A percentile compares a stretch with the other conserved stretches of the same genome.
Evolutionary conservation across 2,329 filamentous ascomycete species (phyloP).

Genomic region (Cercospora berteroae): DNA sequence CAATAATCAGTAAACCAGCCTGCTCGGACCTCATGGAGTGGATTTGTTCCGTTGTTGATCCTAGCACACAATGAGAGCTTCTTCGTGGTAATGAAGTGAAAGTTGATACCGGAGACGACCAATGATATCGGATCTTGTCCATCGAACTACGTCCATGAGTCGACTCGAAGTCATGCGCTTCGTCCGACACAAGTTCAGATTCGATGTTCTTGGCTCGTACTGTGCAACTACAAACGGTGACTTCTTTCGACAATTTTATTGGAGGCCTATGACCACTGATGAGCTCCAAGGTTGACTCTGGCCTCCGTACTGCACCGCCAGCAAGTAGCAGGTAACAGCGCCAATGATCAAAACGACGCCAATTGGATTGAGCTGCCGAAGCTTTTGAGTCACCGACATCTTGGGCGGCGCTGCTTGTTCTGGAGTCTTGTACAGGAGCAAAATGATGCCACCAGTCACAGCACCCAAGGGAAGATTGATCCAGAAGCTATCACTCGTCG

Average conservation of each 20-base stretch:
- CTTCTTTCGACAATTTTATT: background rate
- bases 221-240: background rate
- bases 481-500: slow-evolving; percentile 11
- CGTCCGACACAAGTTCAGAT: background rate
- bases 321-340: background rate
- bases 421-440: background rate
- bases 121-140: background rate
- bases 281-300: background rate
- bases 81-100: background rate
- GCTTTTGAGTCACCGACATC: background rate
- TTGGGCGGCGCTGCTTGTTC: background rate
- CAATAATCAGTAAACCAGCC: background rate
- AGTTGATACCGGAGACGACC: background rate
- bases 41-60: background rate
- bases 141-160: background rate
- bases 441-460: background rate
- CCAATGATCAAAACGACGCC: background rate
- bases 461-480: slow-evolving; percentile 12
- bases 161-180: background rate
- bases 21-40: too few relatives aligned
- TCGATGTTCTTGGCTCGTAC: background rate
- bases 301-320: background rate
- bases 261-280: background rate
- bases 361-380: background rate
- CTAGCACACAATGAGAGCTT: background rate